These are phyloP conservation scores for Centella asiatica DNA, from an alignment of 129 eudicot species.

Conservation along the genomic window DNA sequence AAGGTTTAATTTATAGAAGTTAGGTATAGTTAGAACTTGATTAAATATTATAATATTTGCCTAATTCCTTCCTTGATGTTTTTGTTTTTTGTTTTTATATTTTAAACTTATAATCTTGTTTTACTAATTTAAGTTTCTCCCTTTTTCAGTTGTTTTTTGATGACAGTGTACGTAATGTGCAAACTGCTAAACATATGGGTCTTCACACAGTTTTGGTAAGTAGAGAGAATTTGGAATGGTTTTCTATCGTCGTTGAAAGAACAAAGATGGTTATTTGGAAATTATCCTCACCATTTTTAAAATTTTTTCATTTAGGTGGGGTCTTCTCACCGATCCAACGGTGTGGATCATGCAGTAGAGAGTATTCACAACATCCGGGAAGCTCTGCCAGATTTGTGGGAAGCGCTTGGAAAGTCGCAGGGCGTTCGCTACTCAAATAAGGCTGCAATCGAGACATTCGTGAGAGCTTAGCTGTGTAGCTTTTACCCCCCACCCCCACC, in stretches of 20 bases:
- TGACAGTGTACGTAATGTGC: conserved; percentile 72
- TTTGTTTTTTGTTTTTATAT: neutral
- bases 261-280: neutral
- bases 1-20: too few relatives aligned
- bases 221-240: neutral
- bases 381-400: conserved; percentile 82
- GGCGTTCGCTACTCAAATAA: conserved; percentile 29
- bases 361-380: conserved; percentile 83
- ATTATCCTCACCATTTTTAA: neutral
- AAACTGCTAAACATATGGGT: conserved; percentile 49
- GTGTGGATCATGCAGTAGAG: conserved; percentile 83
- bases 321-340: conserved; percentile 41
- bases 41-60: too few relatives aligned
- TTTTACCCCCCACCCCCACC: too few relatives aligned
- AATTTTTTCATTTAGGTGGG: conserved; percentile 41
- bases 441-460: conserved; percentile 56
- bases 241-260: neutral
- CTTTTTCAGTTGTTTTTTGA: conserved; percentile 73
- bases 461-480: conserved; percentile 41
- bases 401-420: conserved; percentile 30
- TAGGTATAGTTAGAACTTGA: too few relatives aligned
- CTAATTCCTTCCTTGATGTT: neutral
- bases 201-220: conserved; percentile 68
- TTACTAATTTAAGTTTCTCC: neutral
- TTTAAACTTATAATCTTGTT: too few relatives aligned